Evolutionary conservation across 2,329 filamentous ascomycete genomes (phyloP).

Genomic region (Chalara sp.): DNA sequence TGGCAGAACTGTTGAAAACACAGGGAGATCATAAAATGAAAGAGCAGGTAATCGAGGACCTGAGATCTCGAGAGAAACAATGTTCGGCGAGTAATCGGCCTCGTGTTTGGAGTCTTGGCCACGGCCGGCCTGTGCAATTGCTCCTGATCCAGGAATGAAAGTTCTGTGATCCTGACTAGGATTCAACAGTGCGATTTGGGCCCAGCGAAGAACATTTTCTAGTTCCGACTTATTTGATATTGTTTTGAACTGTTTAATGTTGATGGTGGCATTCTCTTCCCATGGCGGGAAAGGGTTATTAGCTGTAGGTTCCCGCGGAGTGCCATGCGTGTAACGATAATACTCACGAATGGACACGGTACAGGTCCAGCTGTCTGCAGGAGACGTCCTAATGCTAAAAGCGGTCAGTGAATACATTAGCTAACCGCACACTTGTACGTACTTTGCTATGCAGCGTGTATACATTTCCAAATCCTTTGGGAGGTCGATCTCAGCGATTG

Average conservation of each 20-base stretch:
- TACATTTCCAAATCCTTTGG: conserved; percentile 67
- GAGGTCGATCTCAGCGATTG: conserved; percentile 62
- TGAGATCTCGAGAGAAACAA: conserved; percentile 69
- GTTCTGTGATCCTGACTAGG: conserved; percentile 44
- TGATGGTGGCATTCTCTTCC: conserved; percentile 36
- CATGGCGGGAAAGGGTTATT: conserved; percentile 57
- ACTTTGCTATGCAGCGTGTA: conserved; percentile 70
- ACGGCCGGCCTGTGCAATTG: conserved; percentile 24
- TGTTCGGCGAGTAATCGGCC: conserved; percentile 75
- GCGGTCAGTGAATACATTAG: not conserved
- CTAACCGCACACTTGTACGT: not conserved
- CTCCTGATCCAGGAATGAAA: conserved; percentile 30
- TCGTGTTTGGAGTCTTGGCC: conserved; percentile 27
- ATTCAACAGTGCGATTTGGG: conserved; percentile 72
- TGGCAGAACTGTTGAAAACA: conserved; percentile 64
- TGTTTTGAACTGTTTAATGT: conserved; percentile 52
- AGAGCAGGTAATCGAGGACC: conserved; percentile 65
- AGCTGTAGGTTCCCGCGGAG: conserved; percentile 1
- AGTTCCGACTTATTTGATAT: conserved; percentile 57
- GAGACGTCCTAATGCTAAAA: conserved; percentile 51
- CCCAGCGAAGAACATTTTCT: conserved; percentile 62
- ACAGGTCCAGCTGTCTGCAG: conserved; percentile 59
- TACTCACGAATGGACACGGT: conserved; percentile 57
- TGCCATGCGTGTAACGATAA: conserved; percentile 43
- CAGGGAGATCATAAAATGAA: conserved; percentile 80